phyloP scores from a whole-genome alignment of 2,329 filamentous ascomycete species.

The Penicillium sp. region DNA sequence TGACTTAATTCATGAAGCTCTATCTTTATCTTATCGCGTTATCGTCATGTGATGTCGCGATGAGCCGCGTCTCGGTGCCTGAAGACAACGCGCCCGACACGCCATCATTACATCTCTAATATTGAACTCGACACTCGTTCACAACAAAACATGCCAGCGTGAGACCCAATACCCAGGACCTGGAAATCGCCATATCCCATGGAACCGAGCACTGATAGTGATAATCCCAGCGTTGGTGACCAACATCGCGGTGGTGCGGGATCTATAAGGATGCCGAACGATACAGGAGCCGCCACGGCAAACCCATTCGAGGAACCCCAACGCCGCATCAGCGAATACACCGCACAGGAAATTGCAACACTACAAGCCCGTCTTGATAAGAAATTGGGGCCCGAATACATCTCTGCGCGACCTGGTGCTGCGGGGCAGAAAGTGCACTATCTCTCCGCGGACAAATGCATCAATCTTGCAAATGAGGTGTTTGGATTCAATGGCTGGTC shows the following conservation, averaged over 20 bases:
- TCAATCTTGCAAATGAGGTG: constrained; percentile 85
- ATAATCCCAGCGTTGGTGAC: constrained; percentile 53
- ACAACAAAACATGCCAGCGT: constrained; percentile 41
- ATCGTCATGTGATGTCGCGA: constrained; percentile 30
- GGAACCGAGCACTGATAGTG: constrained; percentile 18
- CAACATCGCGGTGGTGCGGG: constrained; percentile 48
- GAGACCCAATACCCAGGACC: constrained; percentile 17
- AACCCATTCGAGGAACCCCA: constrained; percentile 75
- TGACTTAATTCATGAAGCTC: neutral
- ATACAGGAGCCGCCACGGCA: constrained; percentile 29
- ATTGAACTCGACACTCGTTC: constrained; percentile 10
- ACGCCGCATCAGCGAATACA: constrained; percentile 67
- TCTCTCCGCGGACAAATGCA: constrained; percentile 90
- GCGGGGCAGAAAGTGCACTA: constrained; percentile 84
- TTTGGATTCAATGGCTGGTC: constrained; percentile 98
- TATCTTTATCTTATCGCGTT: constrained; percentile 1
- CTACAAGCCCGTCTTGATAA: constrained; percentile 80
- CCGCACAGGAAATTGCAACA: constrained; percentile 80
- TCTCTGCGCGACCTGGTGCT: constrained; percentile 75
- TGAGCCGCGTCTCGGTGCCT: constrained; percentile 18
- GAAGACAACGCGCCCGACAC: constrained; percentile 16
- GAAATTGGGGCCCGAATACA: constrained; percentile 90
- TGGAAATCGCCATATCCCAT: constrained; percentile 1
- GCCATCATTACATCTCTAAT: constrained; percentile 4
- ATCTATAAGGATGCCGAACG: constrained; percentile 37